These are phyloP conservation scores for Aspergillus indologenus DNA, from an alignment of 495 filamentous ascomycete species.

Conservation along the genomic window DNA sequence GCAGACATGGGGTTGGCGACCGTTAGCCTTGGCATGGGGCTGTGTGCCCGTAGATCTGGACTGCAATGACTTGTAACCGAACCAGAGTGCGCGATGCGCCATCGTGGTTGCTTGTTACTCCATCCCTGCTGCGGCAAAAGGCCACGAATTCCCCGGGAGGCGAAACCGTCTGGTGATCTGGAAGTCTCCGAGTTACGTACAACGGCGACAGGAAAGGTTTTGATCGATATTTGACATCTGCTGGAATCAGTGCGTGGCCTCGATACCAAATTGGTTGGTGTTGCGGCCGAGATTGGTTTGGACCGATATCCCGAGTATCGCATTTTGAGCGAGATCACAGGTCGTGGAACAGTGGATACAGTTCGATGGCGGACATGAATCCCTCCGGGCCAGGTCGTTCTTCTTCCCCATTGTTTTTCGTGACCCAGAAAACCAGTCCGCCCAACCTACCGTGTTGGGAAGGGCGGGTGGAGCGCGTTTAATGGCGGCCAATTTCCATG, in stretches of 20 bases:
- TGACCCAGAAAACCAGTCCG: not conserved
- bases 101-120: not conserved
- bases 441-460: not conserved
- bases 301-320: too few species aligned
- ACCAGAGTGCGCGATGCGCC: not conserved
- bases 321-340: too few species aligned
- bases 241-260: not conserved
- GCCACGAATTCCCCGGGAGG: not conserved
- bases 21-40: not conserved
- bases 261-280: too few species aligned
- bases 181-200: not conserved
- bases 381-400: not conserved
- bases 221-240: not conserved
- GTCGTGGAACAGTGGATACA: not conserved
- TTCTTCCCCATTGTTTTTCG: not conserved
- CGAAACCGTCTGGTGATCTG: not conserved
- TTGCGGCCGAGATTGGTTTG: too few species aligned
- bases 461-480: not conserved
- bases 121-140: not conserved
- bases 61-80: not conserved
- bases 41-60: not conserved
- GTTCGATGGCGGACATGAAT: not conserved
- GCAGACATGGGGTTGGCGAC: not conserved
- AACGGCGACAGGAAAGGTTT: not conserved
- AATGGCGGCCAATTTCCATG: conserved; percentile 19